A percentile compares a stretch with the other conserved stretches of the same genome.
phyloP scores from a whole-genome alignment of 139 green algal genomes.

The Micractinium conductrix region DNA sequence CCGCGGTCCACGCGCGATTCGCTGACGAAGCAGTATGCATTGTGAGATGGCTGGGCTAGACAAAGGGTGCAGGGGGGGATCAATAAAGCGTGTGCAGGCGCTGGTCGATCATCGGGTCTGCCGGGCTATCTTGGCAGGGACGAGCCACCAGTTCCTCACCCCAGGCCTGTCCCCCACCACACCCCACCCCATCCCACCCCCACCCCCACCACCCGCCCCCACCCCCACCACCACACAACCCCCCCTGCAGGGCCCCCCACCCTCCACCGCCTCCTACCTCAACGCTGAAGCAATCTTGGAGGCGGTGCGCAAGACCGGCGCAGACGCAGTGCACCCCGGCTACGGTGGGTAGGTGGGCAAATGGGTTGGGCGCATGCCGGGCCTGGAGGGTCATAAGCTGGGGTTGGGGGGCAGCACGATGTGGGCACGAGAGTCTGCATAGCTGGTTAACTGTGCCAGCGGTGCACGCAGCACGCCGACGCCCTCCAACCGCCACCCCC shows the following conservation, averaged over 20 bases:
- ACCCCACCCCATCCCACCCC: no score
- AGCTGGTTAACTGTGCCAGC: no score
- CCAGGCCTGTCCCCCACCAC: no score
- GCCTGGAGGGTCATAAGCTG: no score
- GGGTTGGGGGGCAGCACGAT: no score
- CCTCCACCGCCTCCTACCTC: conserved; percentile 82
- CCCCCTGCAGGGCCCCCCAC: conserved; percentile 57
- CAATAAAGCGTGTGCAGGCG: no score
- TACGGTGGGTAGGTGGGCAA: conserved; percentile 55
- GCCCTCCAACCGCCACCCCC: background rate
- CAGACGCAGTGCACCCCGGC: conserved; percentile 80
- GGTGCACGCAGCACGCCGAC: background rate
- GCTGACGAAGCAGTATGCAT: conserved; percentile 85
- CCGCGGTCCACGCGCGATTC: conserved; percentile 56
- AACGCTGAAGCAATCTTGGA: conserved; percentile 69
- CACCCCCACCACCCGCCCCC: background rate
- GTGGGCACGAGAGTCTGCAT: background rate
- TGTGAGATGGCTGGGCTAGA: conserved; percentile 5
- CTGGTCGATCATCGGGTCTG: no score
- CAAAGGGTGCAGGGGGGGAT: no score
- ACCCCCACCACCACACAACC: background rate
- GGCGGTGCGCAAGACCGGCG: conserved; percentile 61
- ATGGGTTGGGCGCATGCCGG: no score
- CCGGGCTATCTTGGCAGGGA: no score
- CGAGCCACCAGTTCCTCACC: no score